Base-by-base conservation (phyloP, 805 yeast species). In the Tetrapisispora pingtungensis region DNA sequence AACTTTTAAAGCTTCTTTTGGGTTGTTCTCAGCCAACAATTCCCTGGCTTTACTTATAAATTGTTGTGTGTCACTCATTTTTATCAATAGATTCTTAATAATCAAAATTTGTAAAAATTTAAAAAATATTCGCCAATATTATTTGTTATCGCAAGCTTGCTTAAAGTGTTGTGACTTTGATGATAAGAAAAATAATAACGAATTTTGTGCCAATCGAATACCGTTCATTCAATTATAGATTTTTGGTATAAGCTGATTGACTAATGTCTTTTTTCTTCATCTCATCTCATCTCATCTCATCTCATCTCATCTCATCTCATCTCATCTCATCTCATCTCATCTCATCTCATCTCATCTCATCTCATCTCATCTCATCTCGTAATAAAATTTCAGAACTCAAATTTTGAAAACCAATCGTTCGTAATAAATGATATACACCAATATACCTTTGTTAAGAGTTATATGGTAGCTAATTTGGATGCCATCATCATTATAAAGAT, bases 1-100 rank as follows among this genome's bases (percentile, higher is more conserved):
- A 14, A 62, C 47, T 37, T 55, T 59, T 35, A 67, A 43, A 1
- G 72, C 72, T 27, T 62, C 66, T 44, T 60, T 57, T 27, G 58
- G 52, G 46, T 62, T 52, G 24, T 59, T 55, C 20, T 50, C 53
- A 20, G 45, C 45, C 17, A 63, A 46, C 28, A 55, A 54, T 15
- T 49, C 44, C 42, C 49, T 56, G 3, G 64, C 66, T 37, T 52
- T 48, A 14, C 40, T 37, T 13, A 58, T 49, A 13, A 44, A 43
- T 17, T 32, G 32, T 17, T 48, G 45, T 13, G 51, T 34, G 18
- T 50, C 51, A 33, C 49, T 48, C 60, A 56, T 54, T 33, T 10
- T 33, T 35, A n/a, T 20, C 7, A 12, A 18, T 24, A 6, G 28
- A 1, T 36, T 8, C 6, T 22, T 22, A 22, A 22, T 22, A 8